Percentiles rank a stretch among this genome's conserved stretches.
phyloP scores from a whole-genome alignment of 2,329 filamentous ascomycete species.

The Penicillium sp. region DNA sequence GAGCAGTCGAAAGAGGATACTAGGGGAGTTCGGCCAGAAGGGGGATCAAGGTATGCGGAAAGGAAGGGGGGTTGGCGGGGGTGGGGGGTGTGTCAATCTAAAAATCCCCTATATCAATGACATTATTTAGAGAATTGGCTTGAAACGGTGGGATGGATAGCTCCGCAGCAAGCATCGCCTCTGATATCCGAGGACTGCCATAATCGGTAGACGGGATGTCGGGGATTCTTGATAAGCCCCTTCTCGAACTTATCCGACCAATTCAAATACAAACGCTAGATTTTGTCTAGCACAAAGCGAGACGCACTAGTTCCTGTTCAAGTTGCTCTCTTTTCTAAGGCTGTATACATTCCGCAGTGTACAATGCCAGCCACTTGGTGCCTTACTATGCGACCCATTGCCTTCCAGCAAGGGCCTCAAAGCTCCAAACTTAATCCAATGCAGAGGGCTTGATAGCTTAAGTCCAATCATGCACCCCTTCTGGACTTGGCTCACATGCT shows the following conservation, averaged over 20 bases:
- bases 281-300: neutral
- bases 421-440: neutral
- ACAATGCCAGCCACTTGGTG: neutral
- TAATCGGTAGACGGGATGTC: neutral
- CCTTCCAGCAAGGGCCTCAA: neutral
- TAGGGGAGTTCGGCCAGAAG: too few relatives aligned
- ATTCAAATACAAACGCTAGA: neutral
- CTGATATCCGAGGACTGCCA: neutral
- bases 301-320: neutral
- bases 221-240: neutral
- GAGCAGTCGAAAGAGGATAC: too few relatives aligned
- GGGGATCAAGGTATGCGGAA: too few relatives aligned
- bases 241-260: neutral
- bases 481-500: neutral
- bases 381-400: neutral
- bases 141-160: neutral
- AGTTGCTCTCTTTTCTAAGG: neutral
- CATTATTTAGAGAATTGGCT: neutral
- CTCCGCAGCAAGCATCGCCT: neutral
- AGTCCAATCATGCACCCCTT: neutral
- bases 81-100: too few relatives aligned
- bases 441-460: neutral
- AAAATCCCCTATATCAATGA: neutral
- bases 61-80: too few relatives aligned
- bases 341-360: neutral